Conservation (phyloP, 1,139 yeast species). For the Suhomyces choctaworum region DNA sequence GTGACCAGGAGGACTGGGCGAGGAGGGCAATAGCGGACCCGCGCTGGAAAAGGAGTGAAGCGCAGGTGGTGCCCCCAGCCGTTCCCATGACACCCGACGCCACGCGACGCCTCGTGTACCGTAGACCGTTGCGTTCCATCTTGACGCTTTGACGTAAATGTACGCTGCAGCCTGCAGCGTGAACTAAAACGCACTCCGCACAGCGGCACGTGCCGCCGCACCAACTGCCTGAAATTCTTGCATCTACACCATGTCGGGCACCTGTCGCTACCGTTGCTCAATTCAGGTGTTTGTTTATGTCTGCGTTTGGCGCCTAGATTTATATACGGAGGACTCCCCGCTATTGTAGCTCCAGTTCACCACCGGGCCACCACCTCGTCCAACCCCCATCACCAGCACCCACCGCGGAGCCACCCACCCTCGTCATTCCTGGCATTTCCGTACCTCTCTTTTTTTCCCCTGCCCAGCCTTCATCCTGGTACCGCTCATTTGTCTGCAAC, state of each 20-base stretch:
- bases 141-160: too few species aligned
- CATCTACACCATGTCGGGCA: not conserved
- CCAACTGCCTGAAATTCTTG: constrained; percentile 8
- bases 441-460: not conserved
- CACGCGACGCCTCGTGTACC: too few species aligned
- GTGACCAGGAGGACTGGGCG: too few species aligned
- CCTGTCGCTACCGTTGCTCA: constrained; percentile 4
- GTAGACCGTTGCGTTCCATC: too few species aligned
- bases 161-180: too few species aligned
- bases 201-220: constrained; percentile 8
- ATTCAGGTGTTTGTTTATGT: constrained; percentile 9
- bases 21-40: too few species aligned
- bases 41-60: too few species aligned
- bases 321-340: not conserved
- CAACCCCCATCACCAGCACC: too few species aligned
- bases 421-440: not conserved
- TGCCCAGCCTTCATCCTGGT: not conserved
- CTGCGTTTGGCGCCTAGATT: constrained; percentile 2
- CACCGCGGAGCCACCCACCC: not conserved
- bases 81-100: too few species aligned
- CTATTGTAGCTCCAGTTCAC: not conserved
- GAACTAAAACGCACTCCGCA: not conserved
- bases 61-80: too few species aligned
- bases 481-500: not conserved
- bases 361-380: too few species aligned